Base-by-base conservation (phyloP, 1,284 basidiomycete species). In the Malassezia cuniculi region DNA sequence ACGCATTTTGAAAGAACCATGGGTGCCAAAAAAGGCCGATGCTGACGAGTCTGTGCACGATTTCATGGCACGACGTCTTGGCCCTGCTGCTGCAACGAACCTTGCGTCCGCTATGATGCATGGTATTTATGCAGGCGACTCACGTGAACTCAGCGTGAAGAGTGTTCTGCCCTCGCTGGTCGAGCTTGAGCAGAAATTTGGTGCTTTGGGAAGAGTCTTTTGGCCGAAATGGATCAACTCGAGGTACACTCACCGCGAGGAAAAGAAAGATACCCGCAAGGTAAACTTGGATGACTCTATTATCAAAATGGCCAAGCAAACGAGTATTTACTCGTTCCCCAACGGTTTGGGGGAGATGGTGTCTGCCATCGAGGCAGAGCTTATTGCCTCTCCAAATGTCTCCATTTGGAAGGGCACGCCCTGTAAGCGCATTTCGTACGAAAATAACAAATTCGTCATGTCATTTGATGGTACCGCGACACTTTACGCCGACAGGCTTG, bases 71-170 rank as follows among this genome's bases (percentile, higher is more conserved):
- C 74, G 85, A 4, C 74, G 85, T 9, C 82, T 94, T 43, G 85
- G 85, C 0, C 59, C 71, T 2, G 67, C 72, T 1, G 76, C 89
- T 39, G 83, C 86, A 0, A 74, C 77, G 8, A 75, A 75, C 4
- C 74, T 93, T 34, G 79, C 82, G 3, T 84, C 81, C 40, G 82
- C 87, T 0, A 72, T 94, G 48, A 76, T 87, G 1, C 89, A 94
- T 57, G 90, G 89, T 0, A 82, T 97, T 45, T 94, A 93, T 62
- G 86, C 85, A 1, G 78, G 84, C 0, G 85, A 90, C 56, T 77
- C 85, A 3, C 70, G 80, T 1, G 57, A 71, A 24, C 69, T 95
- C 7, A 86, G 84, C 48, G 72, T 85, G 0, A 74, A 79, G 2
- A 75, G 83, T 3, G 75, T 84, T 1, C 83, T 94, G 58, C 79